Evolutionary conservation across 2,329 filamentous ascomycete species (phyloP).

Genomic region (Coniochaeta pulveracea): DNA sequence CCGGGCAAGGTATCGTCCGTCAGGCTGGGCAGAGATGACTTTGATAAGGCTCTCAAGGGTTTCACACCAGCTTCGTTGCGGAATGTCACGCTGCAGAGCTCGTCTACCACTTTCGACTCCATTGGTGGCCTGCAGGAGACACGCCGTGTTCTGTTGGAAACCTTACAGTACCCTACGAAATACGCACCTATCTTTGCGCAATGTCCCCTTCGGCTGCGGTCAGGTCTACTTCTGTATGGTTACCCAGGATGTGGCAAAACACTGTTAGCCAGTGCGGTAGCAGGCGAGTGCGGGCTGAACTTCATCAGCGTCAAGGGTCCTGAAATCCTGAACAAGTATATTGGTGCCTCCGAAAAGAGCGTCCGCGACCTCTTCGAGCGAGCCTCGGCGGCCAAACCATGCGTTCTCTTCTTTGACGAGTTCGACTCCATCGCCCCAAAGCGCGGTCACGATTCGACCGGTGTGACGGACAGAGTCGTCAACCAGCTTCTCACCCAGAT

Average conservation of each 20-base stretch:
- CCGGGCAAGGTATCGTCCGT: constrained; percentile 39
- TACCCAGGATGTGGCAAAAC: constrained; percentile 97
- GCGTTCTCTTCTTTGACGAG: constrained; percentile 96
- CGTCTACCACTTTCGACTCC: constrained; percentile 81
- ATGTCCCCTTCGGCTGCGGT: constrained; percentile 87
- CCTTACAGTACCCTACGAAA: constrained; percentile 90
- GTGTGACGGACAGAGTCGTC: constrained; percentile 96
- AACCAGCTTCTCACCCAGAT: constrained; percentile 98
- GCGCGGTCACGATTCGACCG: constrained; percentile 90
- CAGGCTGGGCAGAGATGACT: constrained; percentile 62
- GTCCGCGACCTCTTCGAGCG: constrained; percentile 92
- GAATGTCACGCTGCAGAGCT: constrained; percentile 88
- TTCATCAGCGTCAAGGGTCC: constrained; percentile 98
- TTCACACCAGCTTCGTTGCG: constrained; percentile 93
- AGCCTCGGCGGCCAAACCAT: constrained; percentile 80
- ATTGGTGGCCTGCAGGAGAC: constrained; percentile 85
- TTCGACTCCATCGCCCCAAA: constrained; percentile 98
- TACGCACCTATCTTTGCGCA: constrained; percentile 97
- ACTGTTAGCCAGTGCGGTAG: constrained; percentile 88
- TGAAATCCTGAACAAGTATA: constrained; percentile 98
- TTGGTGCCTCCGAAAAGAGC: constrained; percentile 92
- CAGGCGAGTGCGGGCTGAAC: constrained; percentile 92
- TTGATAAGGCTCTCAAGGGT: constrained; percentile 72
- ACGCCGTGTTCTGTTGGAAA: constrained; percentile 84
- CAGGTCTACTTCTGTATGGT: constrained; percentile 84